Evolutionary conservation across 1,284 basidiomycete species (phyloP).

Genomic region (Tilletiaria anomala): DNA sequence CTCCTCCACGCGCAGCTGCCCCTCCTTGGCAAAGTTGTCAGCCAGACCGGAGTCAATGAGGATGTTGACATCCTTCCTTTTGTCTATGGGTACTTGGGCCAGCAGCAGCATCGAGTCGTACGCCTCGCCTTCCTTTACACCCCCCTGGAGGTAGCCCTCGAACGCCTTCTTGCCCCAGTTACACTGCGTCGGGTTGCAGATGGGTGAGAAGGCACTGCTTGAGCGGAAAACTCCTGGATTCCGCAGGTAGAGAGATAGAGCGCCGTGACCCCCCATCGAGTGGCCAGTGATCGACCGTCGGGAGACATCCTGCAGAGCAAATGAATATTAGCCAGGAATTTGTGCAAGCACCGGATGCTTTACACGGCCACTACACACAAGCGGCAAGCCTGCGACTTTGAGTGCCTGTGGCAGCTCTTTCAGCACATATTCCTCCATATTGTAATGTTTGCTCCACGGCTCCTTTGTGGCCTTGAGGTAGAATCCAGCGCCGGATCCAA

Average conservation of each 20-base stretch:
- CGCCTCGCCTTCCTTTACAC: constrained; percentile 57
- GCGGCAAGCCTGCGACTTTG: constrained; percentile 9
- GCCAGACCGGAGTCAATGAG: constrained; percentile 48
- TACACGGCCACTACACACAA: constrained; percentile 12
- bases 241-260: constrained; percentile 75
- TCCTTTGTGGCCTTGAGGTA: constrained; percentile 34
- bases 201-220: constrained; percentile 84
- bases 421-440: constrained; percentile 29
- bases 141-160: constrained; percentile 59
- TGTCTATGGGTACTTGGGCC: constrained; percentile 46
- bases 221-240: constrained; percentile 51
- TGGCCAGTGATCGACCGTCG: constrained; percentile 29
- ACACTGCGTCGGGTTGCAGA: constrained; percentile 70
- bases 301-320: constrained; percentile 10
- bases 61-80: constrained; percentile 29
- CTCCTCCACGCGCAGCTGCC: constrained; percentile 74
- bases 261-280: constrained; percentile 90
- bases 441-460: constrained; percentile 28
- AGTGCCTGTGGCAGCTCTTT: constrained; percentile 23
- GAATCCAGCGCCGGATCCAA: constrained; percentile 38
- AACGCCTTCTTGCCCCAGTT: constrained; percentile 93
- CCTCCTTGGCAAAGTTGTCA: constrained; percentile 72
- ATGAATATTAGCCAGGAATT: not conserved
- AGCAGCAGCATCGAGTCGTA: constrained; percentile 83
- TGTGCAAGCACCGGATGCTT: too few species aligned